A percentile compares a stretch with the other conserved stretches of the same genome.
These are phyloP conservation scores for Pyrenula massariospora DNA, from an alignment of 495 filamentous ascomycete genomes.

Conservation along the genomic window DNA sequence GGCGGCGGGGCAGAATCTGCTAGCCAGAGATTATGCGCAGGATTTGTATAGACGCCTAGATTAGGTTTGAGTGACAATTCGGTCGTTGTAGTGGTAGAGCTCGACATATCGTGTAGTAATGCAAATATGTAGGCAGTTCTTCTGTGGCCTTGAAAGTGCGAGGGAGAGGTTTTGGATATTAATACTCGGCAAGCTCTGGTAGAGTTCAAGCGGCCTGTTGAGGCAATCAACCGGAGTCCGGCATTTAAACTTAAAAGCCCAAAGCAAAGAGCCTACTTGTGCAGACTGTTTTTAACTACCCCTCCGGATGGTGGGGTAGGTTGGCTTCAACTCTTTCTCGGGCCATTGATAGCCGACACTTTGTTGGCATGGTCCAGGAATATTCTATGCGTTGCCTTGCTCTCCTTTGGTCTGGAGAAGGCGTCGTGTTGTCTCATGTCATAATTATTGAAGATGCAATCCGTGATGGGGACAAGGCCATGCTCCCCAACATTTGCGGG, in stretches of 20 bases:
- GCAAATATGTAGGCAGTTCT: background rate
- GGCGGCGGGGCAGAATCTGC: constrained; percentile 63
- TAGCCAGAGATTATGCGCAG: constrained; percentile 83
- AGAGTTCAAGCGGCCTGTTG: background rate
- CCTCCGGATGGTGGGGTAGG: background rate
- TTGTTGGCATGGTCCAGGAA: no score
- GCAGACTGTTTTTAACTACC: background rate
- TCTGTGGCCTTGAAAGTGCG: background rate
- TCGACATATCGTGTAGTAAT: background rate
- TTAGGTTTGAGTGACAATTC: constrained; percentile 50
- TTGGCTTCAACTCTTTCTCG: background rate
- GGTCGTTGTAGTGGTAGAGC: background rate
- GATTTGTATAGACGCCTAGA: constrained; percentile 92
- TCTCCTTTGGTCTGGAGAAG: no score
- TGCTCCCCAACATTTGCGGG: background rate
- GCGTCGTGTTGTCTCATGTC: background rate
- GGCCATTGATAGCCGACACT: background rate
- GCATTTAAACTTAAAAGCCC: background rate
- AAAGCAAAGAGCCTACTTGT: background rate
- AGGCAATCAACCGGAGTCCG: background rate
- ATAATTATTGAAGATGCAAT: background rate
- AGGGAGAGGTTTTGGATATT: background rate
- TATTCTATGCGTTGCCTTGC: no score
- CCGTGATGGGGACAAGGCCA: background rate
- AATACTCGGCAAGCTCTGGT: background rate